Conservation (phyloP, 2,329 filamentous ascomycete species). For the Aspergillus felis region DNA sequence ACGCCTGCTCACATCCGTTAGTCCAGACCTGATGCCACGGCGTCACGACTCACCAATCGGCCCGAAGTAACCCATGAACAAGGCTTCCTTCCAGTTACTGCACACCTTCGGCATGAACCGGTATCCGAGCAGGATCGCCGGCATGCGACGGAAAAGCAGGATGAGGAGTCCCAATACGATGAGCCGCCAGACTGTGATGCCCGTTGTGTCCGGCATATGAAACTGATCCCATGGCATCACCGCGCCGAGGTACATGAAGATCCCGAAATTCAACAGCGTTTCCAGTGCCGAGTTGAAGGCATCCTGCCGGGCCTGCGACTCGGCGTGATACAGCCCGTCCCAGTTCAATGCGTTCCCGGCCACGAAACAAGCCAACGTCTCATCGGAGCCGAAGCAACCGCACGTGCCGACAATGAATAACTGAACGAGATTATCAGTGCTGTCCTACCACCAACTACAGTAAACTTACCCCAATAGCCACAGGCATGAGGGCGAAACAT, state of each 20-base stretch:
- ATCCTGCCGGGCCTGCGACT: constrained; percentile 55
- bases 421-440: constrained; percentile 21
- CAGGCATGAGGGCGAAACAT: constrained; percentile 52
- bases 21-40: neutral
- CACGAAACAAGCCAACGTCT: constrained; percentile 58
- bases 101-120: constrained; percentile 53
- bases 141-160: constrained; percentile 54
- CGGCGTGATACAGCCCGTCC: constrained; percentile 57
- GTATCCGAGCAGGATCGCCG: constrained; percentile 52
- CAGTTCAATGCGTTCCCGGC: constrained; percentile 60
- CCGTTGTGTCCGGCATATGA: constrained; percentile 50
- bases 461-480: constrained; percentile 44
- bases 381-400: constrained; percentile 56
- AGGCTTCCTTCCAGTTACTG: constrained; percentile 54
- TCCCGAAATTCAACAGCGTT: constrained; percentile 57
- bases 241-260: constrained; percentile 58
- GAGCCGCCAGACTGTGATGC: constrained; percentile 50
- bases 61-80: constrained; percentile 58
- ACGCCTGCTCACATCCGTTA: constrained; percentile 26
- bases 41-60: constrained; percentile 34
- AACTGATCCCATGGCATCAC: constrained; percentile 56
- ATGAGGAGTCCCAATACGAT: constrained; percentile 52
- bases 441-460: neutral
- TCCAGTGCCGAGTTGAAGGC: constrained; percentile 59
- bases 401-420: constrained; percentile 57